Conservation (phyloP, 805 yeast species). For the Naumovozyma castellii region DNA sequence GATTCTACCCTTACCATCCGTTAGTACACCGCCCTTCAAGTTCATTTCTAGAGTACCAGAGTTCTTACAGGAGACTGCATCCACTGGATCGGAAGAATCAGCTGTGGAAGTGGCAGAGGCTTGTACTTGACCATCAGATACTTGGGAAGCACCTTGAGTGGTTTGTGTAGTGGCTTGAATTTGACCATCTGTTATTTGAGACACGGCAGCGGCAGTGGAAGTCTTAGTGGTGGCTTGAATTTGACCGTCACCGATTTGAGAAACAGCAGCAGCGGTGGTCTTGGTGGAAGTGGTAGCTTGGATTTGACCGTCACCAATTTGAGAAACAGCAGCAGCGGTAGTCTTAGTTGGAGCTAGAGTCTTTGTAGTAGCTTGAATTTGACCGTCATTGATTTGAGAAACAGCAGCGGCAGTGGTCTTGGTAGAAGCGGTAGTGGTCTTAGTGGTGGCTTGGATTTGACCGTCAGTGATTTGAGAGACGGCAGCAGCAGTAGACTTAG, state of each 20-base stretch:
- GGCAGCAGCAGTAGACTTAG: slow-evolving; percentile 30
- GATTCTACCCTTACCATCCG: slow-evolving; percentile 46
- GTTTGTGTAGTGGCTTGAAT: slow-evolving; percentile 31
- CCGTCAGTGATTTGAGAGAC: slow-evolving; percentile 35
- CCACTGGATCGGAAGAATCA: slow-evolving; percentile 19
- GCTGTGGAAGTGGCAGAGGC: slow-evolving; percentile 16
- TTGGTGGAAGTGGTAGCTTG: slow-evolving; percentile 34
- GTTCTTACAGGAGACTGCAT: slow-evolving; percentile 31
- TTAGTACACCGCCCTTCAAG: slow-evolving; percentile 38
- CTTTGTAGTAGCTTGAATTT: slow-evolving; percentile 27
- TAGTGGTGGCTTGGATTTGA: slow-evolving; percentile 28
- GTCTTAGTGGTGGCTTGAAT: slow-evolving; percentile 17
- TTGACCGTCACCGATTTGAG: slow-evolving; percentile 37
- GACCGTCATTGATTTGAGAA: slow-evolving; percentile 37
- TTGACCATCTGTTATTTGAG: slow-evolving; percentile 24
- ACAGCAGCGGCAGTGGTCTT: slow-evolving; percentile 24
- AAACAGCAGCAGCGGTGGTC: slow-evolving; percentile 30
- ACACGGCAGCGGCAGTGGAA: slow-evolving; percentile 18
- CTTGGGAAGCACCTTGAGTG: slow-evolving; percentile 29
- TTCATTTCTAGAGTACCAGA: slow-evolving; percentile 40
- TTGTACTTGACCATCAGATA: slow-evolving; percentile 37
- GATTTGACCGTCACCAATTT: slow-evolving; percentile 45
- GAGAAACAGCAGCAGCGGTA: slow-evolving; percentile 34
- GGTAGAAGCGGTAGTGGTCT: slow-evolving; percentile 30
- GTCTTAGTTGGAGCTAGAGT: slow-evolving; percentile 11